These are phyloP conservation scores for Colletotrichum ledebouriae DNA, from an alignment of 2,329 filamentous ascomycete genomes.

Conservation along the genomic window DNA sequence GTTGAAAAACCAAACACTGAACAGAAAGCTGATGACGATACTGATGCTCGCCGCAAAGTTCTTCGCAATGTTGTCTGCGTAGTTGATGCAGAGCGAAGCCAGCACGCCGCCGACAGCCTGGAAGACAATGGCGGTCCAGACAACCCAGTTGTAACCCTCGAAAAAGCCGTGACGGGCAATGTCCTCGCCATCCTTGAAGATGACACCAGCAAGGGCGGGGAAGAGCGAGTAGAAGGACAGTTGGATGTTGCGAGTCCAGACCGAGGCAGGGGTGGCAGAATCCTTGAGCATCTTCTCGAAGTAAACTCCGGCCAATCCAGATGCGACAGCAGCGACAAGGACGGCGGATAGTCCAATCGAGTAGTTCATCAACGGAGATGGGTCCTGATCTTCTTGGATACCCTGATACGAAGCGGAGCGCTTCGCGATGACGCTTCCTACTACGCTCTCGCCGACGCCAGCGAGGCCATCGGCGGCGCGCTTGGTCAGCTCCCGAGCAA, in stretches of 20 bases:
- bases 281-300: slow-evolving; percentile 95
- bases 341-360: slow-evolving; percentile 85
- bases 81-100: slow-evolving; percentile 80
- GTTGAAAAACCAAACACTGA: slow-evolving; percentile 88
- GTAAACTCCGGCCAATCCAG: slow-evolving; percentile 87
- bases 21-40: slow-evolving; percentile 87
- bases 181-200: slow-evolving; percentile 87
- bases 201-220: slow-evolving; percentile 85
- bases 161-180: slow-evolving; percentile 92
- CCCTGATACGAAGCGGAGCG: slow-evolving; percentile 92
- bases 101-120: slow-evolving; percentile 89
- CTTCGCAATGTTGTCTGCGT: slow-evolving; percentile 91
- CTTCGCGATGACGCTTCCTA: slow-evolving; percentile 63
- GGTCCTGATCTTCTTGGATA: slow-evolving; percentile 76
- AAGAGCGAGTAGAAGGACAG: slow-evolving; percentile 95
- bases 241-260: slow-evolving; percentile 97
- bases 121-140: slow-evolving; percentile 86
- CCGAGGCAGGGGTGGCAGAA: slow-evolving; percentile 72
- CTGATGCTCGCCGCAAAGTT: slow-evolving; percentile 95
- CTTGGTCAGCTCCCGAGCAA: slow-evolving; percentile 65
- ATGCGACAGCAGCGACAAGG: slow-evolving; percentile 81
- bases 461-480: slow-evolving; percentile 56
- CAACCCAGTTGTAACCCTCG: slow-evolving; percentile 91
- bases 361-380: slow-evolving; percentile 75
- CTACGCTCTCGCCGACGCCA: slow-evolving; percentile 45